These are phyloP conservation scores for Peronospora destructor DNA, from an alignment of 352 stramenopile genomes.

Conservation along the genomic window DNA sequence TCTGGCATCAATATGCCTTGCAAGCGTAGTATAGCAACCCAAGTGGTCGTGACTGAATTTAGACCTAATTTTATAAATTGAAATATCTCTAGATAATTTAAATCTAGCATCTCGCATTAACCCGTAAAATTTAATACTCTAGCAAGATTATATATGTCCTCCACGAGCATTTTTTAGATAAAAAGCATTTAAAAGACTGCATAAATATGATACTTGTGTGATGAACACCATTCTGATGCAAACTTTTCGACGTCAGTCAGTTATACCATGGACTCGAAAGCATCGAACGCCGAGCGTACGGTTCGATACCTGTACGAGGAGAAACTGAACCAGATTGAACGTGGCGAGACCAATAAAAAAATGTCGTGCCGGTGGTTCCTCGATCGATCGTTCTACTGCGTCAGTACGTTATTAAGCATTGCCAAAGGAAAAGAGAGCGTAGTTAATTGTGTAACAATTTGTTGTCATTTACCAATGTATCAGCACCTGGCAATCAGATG, in stretches of 20 bases:
- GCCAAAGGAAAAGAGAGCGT: background rate
- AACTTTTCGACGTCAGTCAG: too few relatives aligned
- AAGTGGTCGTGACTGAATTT: too few relatives aligned
- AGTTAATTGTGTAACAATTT: background rate
- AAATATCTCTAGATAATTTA: too few relatives aligned
- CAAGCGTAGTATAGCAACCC: too few relatives aligned
- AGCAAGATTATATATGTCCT: too few relatives aligned
- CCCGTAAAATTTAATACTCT: too few relatives aligned
- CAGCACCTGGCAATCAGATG: conserved; percentile 75
- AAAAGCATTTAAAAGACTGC: too few relatives aligned
- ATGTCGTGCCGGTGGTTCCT: conserved; percentile 74
- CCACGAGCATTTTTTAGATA: too few relatives aligned
- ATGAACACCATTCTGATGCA: background rate
- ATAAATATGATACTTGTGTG: background rate
- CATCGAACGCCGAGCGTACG: conserved; percentile 45
- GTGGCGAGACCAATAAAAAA: conserved; percentile 35
- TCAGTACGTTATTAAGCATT: conserved; percentile 51
- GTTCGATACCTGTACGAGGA: conserved; percentile 56
- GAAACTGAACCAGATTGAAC: conserved; percentile 28
- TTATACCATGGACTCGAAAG: conserved; percentile 18
- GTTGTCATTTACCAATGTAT: background rate
- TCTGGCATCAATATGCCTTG: too few relatives aligned
- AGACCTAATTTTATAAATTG: too few relatives aligned
- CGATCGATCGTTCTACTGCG: conserved; percentile 73
- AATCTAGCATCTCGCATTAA: too few relatives aligned